Conservation (phyloP, 441 rosid genomes). For the Euphorbia corollata region DNA sequence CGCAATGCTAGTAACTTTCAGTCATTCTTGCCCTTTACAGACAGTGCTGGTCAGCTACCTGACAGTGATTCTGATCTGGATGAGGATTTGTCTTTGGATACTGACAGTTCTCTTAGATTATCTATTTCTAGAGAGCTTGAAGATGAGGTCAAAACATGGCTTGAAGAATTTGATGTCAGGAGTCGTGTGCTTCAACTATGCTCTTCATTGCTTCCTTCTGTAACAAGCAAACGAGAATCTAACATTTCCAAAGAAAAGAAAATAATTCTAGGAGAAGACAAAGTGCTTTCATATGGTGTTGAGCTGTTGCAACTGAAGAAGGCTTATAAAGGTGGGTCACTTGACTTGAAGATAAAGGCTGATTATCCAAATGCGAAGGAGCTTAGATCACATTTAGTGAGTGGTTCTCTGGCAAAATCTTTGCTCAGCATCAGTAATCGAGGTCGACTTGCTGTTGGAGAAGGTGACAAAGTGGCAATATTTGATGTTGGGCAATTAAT, state of each 20-base stretch:
- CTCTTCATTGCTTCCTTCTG: slow-evolving; percentile 67
- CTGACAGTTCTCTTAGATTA: slow-evolving; percentile 52
- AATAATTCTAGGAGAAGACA: slow-evolving; percentile 69
- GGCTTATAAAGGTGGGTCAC: slow-evolving; percentile 97
- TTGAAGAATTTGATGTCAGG: slow-evolving; percentile 86
- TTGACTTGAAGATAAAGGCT: slow-evolving; percentile 96
- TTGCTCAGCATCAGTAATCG: slow-evolving; percentile 93
- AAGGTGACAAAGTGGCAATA: slow-evolving; percentile 99
- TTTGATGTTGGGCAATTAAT: slow-evolving; percentile 96
- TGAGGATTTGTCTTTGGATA: slow-evolving; percentile 56
- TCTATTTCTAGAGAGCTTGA: slow-evolving; percentile 74
- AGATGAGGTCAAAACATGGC: slow-evolving; percentile 54
- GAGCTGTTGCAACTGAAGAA: slow-evolving; percentile 94
- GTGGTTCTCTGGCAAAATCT: slow-evolving; percentile 94
- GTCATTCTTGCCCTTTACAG: slow-evolving; percentile 73
- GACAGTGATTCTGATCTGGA: slow-evolving; percentile 97
- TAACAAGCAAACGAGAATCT: slow-evolving; percentile 74
- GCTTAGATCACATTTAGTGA: slow-evolving; percentile 78
- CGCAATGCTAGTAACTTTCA: slow-evolving; percentile 61
- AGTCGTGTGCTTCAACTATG: slow-evolving; percentile 69
- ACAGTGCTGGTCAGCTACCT: slow-evolving; percentile 80
- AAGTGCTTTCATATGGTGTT: slow-evolving; percentile 69
- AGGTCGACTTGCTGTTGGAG: slow-evolving; percentile 99
- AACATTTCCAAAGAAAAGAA: slow-evolving; percentile 67
- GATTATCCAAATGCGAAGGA: slow-evolving; percentile 99